Base-by-base conservation (phyloP, 306 rosid genomes). In the Cyamopsis tetragonoloba region DNA sequence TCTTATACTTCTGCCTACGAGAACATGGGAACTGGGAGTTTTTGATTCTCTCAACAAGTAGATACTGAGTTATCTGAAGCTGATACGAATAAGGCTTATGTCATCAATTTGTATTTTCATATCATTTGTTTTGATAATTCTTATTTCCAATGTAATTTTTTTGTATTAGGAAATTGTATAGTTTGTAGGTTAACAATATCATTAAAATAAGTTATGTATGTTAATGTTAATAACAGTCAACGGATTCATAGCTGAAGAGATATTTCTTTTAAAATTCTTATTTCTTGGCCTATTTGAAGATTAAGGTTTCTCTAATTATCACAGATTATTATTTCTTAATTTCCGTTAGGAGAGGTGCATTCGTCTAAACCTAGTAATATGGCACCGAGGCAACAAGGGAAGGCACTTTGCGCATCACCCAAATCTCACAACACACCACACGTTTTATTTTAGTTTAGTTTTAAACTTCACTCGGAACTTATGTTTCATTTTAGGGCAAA, bases 161-260 rank as follows among this genome's bases (percentile, higher is more conserved):
- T 75, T 50, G 63, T 65, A 38, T 68, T 17, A 53, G 47, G 22
- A 54, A 27, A 62, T 43, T 71, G 72, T 77, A 65, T 66, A 66
- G 15, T 53, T 22, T 80, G 38, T 71, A 43, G 51, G 30, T 44
- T 51, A 35, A 35, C 39, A 75, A 49, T 46, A 50, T 66, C 55
- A 51, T 51, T 43, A 19, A 58, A 58, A 50, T 53, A 32, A 49
- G 1, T 35, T 1, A 35, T n/a, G 41, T 35, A n/a, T n/a, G n/a
- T 32, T 38, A 24, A 30, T 9, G n/a, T n/a, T n/a, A n/a, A 7
- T 24, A 7, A 10, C 53, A 56, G 9, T 34, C 5, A 4, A 15
- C 7, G n/a, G 39, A 27, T 19, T 28, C 47, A 19, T 13, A 17
- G 26, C 15, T 31, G 27, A 31, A 15, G 43, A 17, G 9, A 7